phyloP scores from a whole-genome alignment of 805 yeast species.

The Spathaspora gorwiae region DNA sequence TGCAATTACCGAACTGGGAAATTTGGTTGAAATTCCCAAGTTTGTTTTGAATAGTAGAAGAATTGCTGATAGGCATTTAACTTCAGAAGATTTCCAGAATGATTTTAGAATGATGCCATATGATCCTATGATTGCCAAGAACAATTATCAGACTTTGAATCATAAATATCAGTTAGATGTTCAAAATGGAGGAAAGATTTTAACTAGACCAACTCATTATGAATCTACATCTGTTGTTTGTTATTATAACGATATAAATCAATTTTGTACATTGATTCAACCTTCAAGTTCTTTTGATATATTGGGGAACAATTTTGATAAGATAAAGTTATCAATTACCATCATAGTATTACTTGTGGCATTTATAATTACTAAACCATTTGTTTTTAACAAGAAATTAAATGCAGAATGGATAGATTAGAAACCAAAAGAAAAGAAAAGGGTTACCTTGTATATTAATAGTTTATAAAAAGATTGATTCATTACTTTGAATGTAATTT shows the following conservation, averaged over 20 bases:
- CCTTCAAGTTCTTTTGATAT: slow-evolving; percentile 85
- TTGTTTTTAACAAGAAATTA: slow-evolving; percentile 51
- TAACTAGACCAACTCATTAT: slow-evolving; percentile 50
- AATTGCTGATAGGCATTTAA: slow-evolving; percentile 50
- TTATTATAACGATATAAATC: slow-evolving; percentile 52
- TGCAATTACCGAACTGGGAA: slow-evolving; percentile 55
- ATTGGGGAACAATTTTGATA: slow-evolving; percentile 64
- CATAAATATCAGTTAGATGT: slow-evolving; percentile 31
- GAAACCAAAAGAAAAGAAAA: neutral
- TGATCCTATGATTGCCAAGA: slow-evolving; percentile 54
- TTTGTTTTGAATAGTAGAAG: slow-evolving; percentile 64
- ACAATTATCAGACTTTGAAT: slow-evolving; percentile 27
- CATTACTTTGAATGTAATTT: slow-evolving; percentile 13
- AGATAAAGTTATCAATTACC: slow-evolving; percentile 56
- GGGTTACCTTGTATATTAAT: neutral
- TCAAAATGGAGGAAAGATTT: slow-evolving; percentile 15
- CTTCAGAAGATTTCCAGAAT: slow-evolving; percentile 44
- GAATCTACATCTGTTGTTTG: slow-evolving; percentile 81
- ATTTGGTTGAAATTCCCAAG: slow-evolving; percentile 68
- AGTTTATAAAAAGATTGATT: slow-evolving; percentile 16
- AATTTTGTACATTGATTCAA: slow-evolving; percentile 70
- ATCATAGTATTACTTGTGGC: slow-evolving; percentile 46
- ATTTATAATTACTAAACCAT: slow-evolving; percentile 50
- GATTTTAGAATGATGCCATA: slow-evolving; percentile 63
- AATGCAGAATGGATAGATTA: slow-evolving; percentile 48